Base-by-base conservation (phyloP, 1,284 basidiomycete genomes). In the Wallemia mellicola region DNA sequence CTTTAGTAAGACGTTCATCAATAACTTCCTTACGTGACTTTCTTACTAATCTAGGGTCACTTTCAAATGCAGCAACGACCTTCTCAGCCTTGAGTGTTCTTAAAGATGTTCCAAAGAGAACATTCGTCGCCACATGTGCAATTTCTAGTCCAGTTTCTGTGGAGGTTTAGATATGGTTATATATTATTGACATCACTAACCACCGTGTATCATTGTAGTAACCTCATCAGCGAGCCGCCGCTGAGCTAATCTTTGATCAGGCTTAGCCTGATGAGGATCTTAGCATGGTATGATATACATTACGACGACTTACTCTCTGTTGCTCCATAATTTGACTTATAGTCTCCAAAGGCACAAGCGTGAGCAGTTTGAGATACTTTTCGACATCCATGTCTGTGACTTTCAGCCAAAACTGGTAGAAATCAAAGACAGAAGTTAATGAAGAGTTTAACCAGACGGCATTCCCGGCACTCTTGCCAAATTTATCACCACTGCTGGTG, bases 381-480 rank as follows among this genome's bases (percentile, higher is more conserved):
- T 76, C 79, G 1, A 94, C 84, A 64, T 92, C 87, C 19, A 76
- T 77, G 66, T 99, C 92, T 0, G 79, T 70, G 2, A 82, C 79
- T 61, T 82, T 79, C 54, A 89, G 68, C 72, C 95, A 96, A 72
- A 91, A 96, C 86, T 98, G 89, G 66, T 92, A 94, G 65, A 95
- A 86, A 63, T 92, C 87, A 64, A 84, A 83, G 11, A 83, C 76
- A 63, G 81, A 83, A 1, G 88, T 94, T 65, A 84, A 69, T 1
- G 69, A 65, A 26, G 76, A 71, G 65, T 92, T 80, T 32, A 95
- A 72, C 84, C 92, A 96, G 0, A 99, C 73, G 0, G 94, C 92
- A 67, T 96, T 98, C 0, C 92, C 92, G 0, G 87, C 84, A 63
- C 83, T 86, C 75, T 99, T 99, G 15, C 94, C 94, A 68, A 98